Percentiles rank a stretch among this genome's conserved stretches.
These are phyloP conservation scores for Talaromyces thailandensis DNA, from an alignment of 495 filamentous ascomycete genomes.

Conservation along the genomic window DNA sequence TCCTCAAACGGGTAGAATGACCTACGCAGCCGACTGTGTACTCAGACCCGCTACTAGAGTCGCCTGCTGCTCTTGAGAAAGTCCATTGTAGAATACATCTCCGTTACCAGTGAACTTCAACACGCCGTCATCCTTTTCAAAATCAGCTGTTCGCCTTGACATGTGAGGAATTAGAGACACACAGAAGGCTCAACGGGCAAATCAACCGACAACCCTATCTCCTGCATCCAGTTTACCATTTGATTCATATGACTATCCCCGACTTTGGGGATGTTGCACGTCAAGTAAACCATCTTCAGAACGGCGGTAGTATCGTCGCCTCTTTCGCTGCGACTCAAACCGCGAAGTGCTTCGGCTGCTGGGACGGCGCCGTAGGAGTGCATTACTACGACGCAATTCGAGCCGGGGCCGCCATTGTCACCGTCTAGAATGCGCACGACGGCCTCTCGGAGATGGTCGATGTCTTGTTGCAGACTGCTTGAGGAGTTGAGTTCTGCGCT, in stretches of 20 bases:
- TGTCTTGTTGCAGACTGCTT: background rate
- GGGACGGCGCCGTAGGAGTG: background rate
- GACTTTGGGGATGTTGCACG: background rate
- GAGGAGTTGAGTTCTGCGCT: background rate
- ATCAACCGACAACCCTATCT: background rate
- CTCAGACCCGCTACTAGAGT: background rate
- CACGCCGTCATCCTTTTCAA: background rate
- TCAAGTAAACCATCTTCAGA: background rate
- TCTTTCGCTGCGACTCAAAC: background rate
- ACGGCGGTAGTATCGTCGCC: background rate
- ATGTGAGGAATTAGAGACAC: background rate
- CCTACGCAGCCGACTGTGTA: background rate
- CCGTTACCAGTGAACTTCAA: background rate
- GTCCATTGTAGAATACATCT: background rate
- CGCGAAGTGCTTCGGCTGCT: background rate
- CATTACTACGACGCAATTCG: background rate
- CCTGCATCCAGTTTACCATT: background rate
- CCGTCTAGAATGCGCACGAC: background rate
- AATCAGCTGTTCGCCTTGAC: background rate
- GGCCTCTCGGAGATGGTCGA: background rate
- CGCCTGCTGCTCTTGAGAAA: background rate
- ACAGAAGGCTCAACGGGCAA: background rate
- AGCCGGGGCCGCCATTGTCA: background rate
- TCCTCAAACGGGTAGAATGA: background rate
- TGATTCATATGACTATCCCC: background rate